Evolutionary conservation across 2,329 filamentous ascomycete species (phyloP), one percentile per base, ranked within the genome.

Genomic region (Colletotrichum kahawae): DNA sequence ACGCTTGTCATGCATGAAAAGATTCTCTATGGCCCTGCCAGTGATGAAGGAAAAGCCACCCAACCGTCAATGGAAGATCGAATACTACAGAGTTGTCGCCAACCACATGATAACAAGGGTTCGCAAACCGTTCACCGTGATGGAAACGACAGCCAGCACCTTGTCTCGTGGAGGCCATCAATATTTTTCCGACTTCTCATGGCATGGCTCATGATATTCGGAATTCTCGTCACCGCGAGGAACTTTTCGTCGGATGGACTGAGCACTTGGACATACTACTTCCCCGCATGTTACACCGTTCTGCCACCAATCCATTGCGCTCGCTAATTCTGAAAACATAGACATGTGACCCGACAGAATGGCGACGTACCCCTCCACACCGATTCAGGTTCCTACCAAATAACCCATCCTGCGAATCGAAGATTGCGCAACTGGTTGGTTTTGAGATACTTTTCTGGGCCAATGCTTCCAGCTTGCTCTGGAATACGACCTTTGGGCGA

Each of bases 231-330:
- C 2, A 43, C 38, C 18, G 38, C 2, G 4, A 43, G 38, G 9
- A 43, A 43, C 3, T 12, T 43, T 3, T 43, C 38, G 1, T 2
- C 18, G 3, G 38, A 2, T 2, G 38, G 38, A 6, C 2, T 43
- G 9, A n/a, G 9, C 3, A 43, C 2, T 3, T 43, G 38, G 38
- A 48, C 5, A n/a, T n/a, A 48, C 2, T 2, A 48, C 1, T 48
- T 48, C 1, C 38, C 38, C 0, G 38, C n/a, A 48, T 12, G 5
- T 8, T 6, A 43, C 4, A 43, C 1, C 9, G 1, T 5, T n/a
- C 4, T n/a, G 0, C 0, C 18, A 43, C 1, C 2, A 5, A n/a
- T n/a, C 1, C 1, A 43, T 43, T 5, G 0, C 8, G 18, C 12
- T 43, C 18, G 3, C 38, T 43, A 9, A 43, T 18, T 43, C 1